Evolutionary conservation across 495 filamentous ascomycete genomes (phyloP).

Genomic region (Astrothelium macrocarpum): DNA sequence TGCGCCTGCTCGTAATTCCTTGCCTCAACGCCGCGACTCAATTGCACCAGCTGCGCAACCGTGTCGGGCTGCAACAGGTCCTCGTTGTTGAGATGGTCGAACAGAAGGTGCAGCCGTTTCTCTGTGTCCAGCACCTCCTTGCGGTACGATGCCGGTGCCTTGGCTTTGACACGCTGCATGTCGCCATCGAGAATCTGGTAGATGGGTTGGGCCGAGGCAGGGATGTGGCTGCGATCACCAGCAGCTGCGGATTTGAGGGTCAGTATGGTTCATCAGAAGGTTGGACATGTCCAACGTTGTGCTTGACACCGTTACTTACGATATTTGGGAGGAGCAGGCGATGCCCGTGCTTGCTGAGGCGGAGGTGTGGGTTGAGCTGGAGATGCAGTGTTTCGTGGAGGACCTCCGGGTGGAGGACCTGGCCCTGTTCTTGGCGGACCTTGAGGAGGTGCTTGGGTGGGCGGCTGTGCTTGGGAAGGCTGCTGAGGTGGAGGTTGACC

Average conservation of each 20-base stretch:
- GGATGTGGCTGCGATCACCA: slow-evolving; percentile 87
- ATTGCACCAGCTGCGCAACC: slow-evolving; percentile 55
- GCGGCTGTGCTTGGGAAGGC: slow-evolving; percentile 30
- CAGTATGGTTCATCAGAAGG: too few species aligned
- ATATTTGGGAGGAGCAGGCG: slow-evolving; percentile 40
- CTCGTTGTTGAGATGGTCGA: slow-evolving; percentile 93
- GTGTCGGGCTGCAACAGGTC: slow-evolving; percentile 79
- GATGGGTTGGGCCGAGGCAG: slow-evolving; percentile 60
- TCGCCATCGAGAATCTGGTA: slow-evolving; percentile 73
- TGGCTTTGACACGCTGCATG: slow-evolving; percentile 75
- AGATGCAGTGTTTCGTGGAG: slow-evolving; percentile 11
- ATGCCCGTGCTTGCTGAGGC: slow-evolving; percentile 19
- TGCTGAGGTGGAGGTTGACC: slow-evolving; percentile 28
- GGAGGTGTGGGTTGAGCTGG: slow-evolving; percentile 35
- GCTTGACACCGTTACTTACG: slow-evolving; percentile 47
- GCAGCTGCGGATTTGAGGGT: too few species aligned
- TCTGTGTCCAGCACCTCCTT: slow-evolving; percentile 85
- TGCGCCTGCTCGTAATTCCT: slow-evolving; percentile 70
- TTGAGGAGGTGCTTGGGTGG: slow-evolving; percentile 34
- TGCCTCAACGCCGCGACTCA: slow-evolving; percentile 56
- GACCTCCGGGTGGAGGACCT: slow-evolving; percentile 26
- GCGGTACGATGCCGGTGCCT: slow-evolving; percentile 72
- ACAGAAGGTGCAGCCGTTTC: slow-evolving; percentile 80
- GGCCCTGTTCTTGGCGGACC: slow-evolving; percentile 39
- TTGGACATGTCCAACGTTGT: too few species aligned